Base-by-base conservation (phyloP, 2,329 filamentous ascomycete genomes). In the Chrysoporthe austroafricana region DNA sequence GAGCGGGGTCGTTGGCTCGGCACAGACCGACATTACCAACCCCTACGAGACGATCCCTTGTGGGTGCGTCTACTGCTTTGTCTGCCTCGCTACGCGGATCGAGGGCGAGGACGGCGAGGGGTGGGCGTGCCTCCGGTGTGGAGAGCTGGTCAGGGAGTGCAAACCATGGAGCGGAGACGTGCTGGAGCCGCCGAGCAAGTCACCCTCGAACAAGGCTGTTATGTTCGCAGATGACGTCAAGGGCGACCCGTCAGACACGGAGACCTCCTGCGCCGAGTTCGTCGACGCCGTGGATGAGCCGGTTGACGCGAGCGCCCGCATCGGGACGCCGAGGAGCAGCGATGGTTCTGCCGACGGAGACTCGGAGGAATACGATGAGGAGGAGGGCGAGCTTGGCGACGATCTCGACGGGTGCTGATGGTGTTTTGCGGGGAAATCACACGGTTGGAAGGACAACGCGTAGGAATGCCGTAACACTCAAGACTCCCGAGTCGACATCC, bases 41-140 rank as follows among this genome's bases (percentile, higher is more conserved):
- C 94, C 96, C 0, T 99, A 99, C 77, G 93, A 97, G 79, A 88
- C 94, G 0, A 87, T 94, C 2, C 90, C 93, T 0, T 99, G 96
- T 74, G 91, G 91, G 0, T 97, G 94, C 77, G 85, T 97, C 68
- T 99, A 98, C 80, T 99, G 96, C 79, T 99, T 96, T 76, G 93
- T 97, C 21, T 99, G 96, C 75, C 80, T 98, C n/a, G 93, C 94
- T 3, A 93, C 94, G 67, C 88, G 92, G 69, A 85, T 99, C 56
- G 95, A 97, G 78, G 88, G 90, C 5, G 95, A 98, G 79, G 95
- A 97, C 77, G 96, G 95, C 43, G 93, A 97, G 75, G 95, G 95
- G 2, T 97, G 94, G 93, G 86, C 88, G 13, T 99, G 96, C 79
- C 81, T 99, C 59, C 87, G 96, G 26, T 99, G 96, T 75, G 94